phyloP scores from a whole-genome alignment of 1,139 yeast genomes.

The Candida sp. region DNA sequence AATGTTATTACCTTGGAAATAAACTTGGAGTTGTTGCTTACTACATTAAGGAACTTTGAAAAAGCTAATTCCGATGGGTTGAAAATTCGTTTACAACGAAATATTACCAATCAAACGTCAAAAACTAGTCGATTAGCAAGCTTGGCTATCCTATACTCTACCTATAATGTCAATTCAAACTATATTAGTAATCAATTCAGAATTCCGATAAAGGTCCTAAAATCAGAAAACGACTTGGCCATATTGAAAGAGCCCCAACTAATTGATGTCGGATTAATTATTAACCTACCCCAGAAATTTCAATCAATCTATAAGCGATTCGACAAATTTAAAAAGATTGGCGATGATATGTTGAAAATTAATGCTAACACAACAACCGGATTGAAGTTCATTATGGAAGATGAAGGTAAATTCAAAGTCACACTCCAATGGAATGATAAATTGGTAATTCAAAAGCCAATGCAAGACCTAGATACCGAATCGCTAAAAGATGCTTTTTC shows the following conservation, averaged over 20 bases:
- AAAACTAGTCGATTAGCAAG: constrained; percentile 44
- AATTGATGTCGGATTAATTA: constrained; percentile 42
- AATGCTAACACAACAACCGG: constrained; percentile 31
- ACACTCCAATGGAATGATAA: constrained; percentile 57
- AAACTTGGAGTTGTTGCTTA: constrained; percentile 52
- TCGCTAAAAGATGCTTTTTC: constrained; percentile 16
- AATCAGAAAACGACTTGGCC: constrained; percentile 39
- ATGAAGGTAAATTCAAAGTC: constrained; percentile 50
- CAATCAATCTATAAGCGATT: constrained; percentile 47
- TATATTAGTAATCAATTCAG: constrained; percentile 55
- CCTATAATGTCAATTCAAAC: constrained; percentile 26
- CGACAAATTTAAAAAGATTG: constrained; percentile 50
- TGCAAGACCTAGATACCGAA: constrained; percentile 15
- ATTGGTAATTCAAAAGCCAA: constrained; percentile 33
- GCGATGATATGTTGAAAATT: constrained; percentile 30
- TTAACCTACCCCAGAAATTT: constrained; percentile 49
- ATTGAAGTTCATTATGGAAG: constrained; percentile 49
- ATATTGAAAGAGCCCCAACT: constrained; percentile 47
- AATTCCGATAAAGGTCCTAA: constrained; percentile 54
- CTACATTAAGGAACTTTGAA: constrained; percentile 53
- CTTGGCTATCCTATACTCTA: constrained; percentile 48
- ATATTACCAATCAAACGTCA: constrained; percentile 23
- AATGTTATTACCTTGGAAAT: constrained; percentile 51
- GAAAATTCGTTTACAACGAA: constrained; percentile 50
- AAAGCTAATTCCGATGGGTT: constrained; percentile 48